A percentile compares a stretch with the other conserved stretches of the same genome.
These are phyloP conservation scores for Xylaria castorea DNA, from an alignment of 495 filamentous ascomycete genomes.

Conservation along the genomic window DNA sequence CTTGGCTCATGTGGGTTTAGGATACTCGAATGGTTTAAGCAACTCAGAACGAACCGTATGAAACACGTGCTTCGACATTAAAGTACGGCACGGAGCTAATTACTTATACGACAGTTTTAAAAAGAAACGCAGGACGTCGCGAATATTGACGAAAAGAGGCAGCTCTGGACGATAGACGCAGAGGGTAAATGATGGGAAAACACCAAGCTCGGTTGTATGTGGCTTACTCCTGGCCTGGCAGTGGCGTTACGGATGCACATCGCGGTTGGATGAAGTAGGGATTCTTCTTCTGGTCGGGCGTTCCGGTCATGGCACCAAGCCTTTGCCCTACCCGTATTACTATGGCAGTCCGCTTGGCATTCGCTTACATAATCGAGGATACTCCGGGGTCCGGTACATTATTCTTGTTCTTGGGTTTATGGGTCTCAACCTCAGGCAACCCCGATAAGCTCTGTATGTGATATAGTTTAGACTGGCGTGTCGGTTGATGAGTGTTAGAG, in stretches of 20 bases:
- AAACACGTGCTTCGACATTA: neutral
- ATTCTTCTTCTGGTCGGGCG: slow-evolving; percentile 12
- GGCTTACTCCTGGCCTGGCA: slow-evolving; percentile 30
- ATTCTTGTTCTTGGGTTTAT: neutral
- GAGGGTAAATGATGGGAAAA: slow-evolving; percentile 22
- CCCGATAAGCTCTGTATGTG: neutral
- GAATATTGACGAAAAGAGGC: neutral
- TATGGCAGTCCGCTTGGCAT: neutral
- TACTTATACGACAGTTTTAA: neutral
- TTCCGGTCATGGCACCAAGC: neutral
- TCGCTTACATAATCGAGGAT: neutral
- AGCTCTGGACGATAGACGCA: neutral
- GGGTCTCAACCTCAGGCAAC: neutral
- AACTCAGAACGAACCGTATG: neutral
- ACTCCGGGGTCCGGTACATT: neutral
- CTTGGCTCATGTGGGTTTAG: no score
- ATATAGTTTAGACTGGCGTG: neutral
- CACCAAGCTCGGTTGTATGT: slow-evolving; percentile 25
- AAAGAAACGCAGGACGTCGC: neutral
- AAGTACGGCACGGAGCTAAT: neutral
- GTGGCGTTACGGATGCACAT: slow-evolving; percentile 40
- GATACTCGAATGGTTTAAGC: neutral
- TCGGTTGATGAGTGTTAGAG: neutral
- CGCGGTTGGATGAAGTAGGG: slow-evolving; percentile 25
- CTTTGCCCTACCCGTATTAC: neutral